Evolutionary conservation across 2,329 filamentous ascomycete species (phyloP).

Genomic region (Claviceps paspali): DNA sequence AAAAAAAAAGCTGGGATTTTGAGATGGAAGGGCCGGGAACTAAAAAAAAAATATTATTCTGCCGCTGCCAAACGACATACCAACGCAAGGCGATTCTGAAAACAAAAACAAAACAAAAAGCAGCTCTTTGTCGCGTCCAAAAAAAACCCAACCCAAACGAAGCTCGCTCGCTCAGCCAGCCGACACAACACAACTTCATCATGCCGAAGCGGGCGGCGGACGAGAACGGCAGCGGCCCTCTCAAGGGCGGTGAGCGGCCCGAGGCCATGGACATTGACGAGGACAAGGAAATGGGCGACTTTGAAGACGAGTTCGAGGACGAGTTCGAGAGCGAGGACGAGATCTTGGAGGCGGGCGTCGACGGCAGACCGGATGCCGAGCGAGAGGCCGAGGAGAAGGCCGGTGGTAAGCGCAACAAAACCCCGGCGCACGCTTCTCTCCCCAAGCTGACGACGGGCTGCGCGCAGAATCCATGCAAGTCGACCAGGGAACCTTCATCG

Average conservation of each 20-base stretch:
- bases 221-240: conserved; percentile 29
- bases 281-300: conserved; percentile 55
- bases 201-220: conserved; percentile 47
- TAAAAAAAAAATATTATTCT: not conserved
- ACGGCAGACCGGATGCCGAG: conserved; percentile 83
- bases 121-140: too few species aligned
- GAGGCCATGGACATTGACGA: conserved; percentile 51
- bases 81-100: too few species aligned
- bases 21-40: too few species aligned
- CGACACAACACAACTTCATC: not conserved
- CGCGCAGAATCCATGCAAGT: conserved; percentile 70
- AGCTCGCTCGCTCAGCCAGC: too few species aligned
- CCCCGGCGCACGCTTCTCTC: too few species aligned
- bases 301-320: conserved; percentile 90
- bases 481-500: conserved; percentile 89
- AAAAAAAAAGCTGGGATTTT: too few species aligned
- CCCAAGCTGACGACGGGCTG: too few species aligned
- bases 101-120: too few species aligned
- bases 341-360: conserved; percentile 85
- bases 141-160: too few species aligned
- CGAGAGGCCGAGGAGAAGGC: conserved; percentile 76
- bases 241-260: conserved; percentile 46
- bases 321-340: conserved; percentile 83
- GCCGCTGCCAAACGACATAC: too few species aligned
- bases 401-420: conserved; percentile 27